Evolutionary conservation across 306 rosid species (phyloP), one percentile per base, ranked within the genome.

Genomic region (Phaseolus lunatus): DNA sequence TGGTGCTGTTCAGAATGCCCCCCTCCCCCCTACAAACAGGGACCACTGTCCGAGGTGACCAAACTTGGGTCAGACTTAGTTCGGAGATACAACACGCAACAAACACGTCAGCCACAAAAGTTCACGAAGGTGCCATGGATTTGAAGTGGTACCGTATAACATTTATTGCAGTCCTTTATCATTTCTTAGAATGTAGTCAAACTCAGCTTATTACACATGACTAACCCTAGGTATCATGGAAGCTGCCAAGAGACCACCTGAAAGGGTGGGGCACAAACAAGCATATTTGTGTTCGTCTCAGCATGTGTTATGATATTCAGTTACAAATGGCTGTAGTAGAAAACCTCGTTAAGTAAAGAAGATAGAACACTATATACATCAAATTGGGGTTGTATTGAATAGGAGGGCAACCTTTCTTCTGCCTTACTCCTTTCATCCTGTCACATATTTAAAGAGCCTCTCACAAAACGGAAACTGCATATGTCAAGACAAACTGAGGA

Each of bases 281-380:
- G 69, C 75, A 81, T 59, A 72, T 84, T 54, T 79, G 83, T 73
- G 72, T 71, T 84, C 78, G 78, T 74, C 62, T 72, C 75, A 66
- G 78, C 59, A 23, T 58, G 73, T 72, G 72, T 67, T 59, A 67
- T 27, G 54, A 66, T 67, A 72, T 67, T 75, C 63, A 39, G 84
- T 77, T 71, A 81, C 80, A 81, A 84, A 63, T 66, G 78, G 77
- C 82, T 19, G 86, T 75, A 9, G 83, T 79, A 78, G 72, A 81
- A 67, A 81, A 56, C 65, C 73, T 63, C 75, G 39, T n/a, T 19
- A 18, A 7, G 33, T 53, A 73, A 77, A 33, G 31, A 37, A 81
- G 20, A 59, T 8, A 64, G 44, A 67, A 44, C 59, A 15, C 71
- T 84, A 87, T 84, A 76, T 84, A 84, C 88, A 87, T 20, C 54